A percentile compares a stretch with the other conserved stretches of the same genome.
phyloP scores from a whole-genome alignment of 2,329 filamentous ascomycete species.

The Thermoascus crustaceus region DNA sequence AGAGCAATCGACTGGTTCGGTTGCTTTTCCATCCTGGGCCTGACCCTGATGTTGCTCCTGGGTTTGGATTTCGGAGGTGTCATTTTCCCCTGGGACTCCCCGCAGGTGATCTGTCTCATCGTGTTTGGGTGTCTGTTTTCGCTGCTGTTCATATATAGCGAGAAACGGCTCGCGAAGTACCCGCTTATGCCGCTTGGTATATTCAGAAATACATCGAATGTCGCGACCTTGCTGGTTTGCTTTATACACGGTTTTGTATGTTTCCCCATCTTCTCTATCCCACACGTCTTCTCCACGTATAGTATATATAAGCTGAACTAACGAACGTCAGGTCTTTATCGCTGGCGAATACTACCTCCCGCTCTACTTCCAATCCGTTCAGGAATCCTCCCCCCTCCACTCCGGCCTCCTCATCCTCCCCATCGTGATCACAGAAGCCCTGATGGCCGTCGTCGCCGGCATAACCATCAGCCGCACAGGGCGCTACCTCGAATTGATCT shows the following conservation, averaged over 20 bases:
- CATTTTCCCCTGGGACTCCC: conserved; percentile 46
- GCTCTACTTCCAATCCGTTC: conserved; percentile 63
- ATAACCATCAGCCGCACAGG: conserved; percentile 45
- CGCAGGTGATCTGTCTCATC: conserved; percentile 49
- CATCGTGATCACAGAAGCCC: conserved; percentile 43
- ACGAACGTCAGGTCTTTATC: conserved; percentile 48
- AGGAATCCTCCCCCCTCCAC: conserved; percentile 51
- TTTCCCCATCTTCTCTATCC: background rate
- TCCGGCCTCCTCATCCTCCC: conserved; percentile 55
- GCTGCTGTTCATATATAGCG: conserved; percentile 50
- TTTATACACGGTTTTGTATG: conserved; percentile 43
- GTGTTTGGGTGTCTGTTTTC: conserved; percentile 44
- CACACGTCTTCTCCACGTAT: too few relatives aligned
- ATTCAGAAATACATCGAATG: conserved; percentile 49
- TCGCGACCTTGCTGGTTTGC: conserved; percentile 47
- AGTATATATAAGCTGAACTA: background rate
- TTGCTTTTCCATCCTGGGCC: conserved; percentile 42
- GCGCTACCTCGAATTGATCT: conserved; percentile 40
- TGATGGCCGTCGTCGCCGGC: conserved; percentile 39
- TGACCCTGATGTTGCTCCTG: conserved; percentile 45
- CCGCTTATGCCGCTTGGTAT: conserved; percentile 62
- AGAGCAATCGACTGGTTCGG: conserved; percentile 49
- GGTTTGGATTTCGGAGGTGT: conserved; percentile 48
- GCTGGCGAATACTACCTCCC: conserved; percentile 63
- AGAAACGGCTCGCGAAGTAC: conserved; percentile 55